Evolutionary conservation across 2,329 filamentous ascomycete species (phyloP).

Genomic region (Thermoascus crustaceus): DNA sequence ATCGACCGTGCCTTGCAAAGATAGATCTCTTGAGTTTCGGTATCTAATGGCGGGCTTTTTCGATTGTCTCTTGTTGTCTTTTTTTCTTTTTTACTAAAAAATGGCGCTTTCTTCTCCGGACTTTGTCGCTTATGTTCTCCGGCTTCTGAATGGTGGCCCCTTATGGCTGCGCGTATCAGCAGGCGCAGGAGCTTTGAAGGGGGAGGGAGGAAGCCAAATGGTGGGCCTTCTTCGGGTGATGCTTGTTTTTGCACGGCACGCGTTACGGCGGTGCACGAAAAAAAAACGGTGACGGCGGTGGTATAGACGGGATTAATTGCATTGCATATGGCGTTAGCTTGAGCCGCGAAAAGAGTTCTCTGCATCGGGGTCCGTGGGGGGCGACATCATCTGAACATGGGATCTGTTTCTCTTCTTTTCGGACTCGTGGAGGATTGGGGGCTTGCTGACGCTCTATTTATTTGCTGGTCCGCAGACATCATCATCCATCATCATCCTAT

Average conservation of each 20-base stretch:
- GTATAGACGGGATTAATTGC: conserved; percentile 30
- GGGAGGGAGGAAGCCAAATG: conserved; percentile 6
- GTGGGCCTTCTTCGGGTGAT: conserved; percentile 18
- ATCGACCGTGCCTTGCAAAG: conserved; percentile 32
- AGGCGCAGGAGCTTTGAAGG: conserved; percentile 10
- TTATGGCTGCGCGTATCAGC: conserved; percentile 6
- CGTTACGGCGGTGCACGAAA: conserved; percentile 13
- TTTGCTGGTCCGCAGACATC: conserved; percentile 18
- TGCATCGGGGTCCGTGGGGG: conserved; percentile 25
- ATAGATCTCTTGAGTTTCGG: conserved; percentile 35
- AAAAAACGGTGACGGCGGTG: conserved; percentile 16
- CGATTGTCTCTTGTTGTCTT: conserved; percentile 6
- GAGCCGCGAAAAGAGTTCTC: conserved; percentile 27
- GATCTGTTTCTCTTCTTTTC: conserved; percentile 22
- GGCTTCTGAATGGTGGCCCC: conserved; percentile 7
- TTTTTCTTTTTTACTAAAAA: conserved; percentile 10
- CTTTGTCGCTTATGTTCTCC: conserved; percentile 12
- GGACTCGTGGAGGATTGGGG: conserved; percentile 28
- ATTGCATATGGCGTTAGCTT: conserved; percentile 37
- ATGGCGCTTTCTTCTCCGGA: conserved; percentile 21
- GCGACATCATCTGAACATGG: conserved; percentile 20
- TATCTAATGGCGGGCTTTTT: conserved; percentile 31
- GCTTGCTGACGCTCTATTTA: conserved; percentile 26
- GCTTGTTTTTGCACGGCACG: conserved; percentile 15
- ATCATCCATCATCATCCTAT: conserved; percentile 18